These are phyloP conservation scores for Oryza rufipogon DNA, from an alignment of 176 grass and related monocot species.

Conservation along the genomic window DNA sequence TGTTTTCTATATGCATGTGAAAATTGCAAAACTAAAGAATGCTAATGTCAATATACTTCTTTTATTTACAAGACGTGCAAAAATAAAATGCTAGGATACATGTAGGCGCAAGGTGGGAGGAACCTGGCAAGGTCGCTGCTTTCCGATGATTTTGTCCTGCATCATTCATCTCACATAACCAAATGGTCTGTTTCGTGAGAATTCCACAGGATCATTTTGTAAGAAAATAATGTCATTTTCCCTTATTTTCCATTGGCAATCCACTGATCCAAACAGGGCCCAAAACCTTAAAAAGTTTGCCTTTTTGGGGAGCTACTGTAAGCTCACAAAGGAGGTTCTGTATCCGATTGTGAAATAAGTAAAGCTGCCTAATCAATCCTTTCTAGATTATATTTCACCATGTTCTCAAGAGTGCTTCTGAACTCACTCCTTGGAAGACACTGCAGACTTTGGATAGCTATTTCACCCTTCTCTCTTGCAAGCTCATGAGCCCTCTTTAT, in stretches of 20 bases:
- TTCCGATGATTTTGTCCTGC: constrained; percentile 1
- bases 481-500: constrained; percentile 65
- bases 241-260: constrained; percentile 3
- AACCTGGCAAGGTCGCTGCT: not conserved
- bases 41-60: constrained; percentile 32
- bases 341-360: constrained; percentile 17
- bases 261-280: not conserved
- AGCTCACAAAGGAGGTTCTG: not conserved
- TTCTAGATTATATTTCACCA: constrained; percentile 67
- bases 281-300: not conserved
- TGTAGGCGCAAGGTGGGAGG: not conserved
- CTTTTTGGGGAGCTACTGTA: constrained; percentile 8
- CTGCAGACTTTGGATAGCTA: constrained; percentile 57
- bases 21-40: constrained; percentile 36
- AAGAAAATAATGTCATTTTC: not conserved
- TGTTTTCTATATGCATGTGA: constrained; percentile 18
- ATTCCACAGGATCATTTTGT: not conserved
- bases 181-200: constrained; percentile 1
- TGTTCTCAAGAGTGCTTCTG: constrained; percentile 61
- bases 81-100: constrained; percentile 30
- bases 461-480: constrained; percentile 64
- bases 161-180: constrained; percentile 20
- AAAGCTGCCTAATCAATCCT: constrained; percentile 55
- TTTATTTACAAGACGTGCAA: constrained; percentile 39
- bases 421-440: constrained; percentile 62